Conservation (phyloP, 495 filamentous ascomycete species). For the Penicillium robsamsonii region DNA sequence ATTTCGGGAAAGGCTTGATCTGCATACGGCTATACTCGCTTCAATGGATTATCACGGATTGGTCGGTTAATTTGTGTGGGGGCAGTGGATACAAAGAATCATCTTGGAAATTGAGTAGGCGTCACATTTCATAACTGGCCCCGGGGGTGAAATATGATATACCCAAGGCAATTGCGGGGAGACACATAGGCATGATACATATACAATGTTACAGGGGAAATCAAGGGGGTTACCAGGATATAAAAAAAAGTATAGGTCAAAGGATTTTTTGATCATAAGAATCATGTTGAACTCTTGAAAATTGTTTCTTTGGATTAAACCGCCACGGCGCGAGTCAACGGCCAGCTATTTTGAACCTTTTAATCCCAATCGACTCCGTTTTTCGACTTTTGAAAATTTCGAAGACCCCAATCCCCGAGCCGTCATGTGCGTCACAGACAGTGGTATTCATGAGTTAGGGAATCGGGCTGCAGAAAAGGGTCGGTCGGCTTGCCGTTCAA, state of each 20-base stretch:
- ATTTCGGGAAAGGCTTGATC: not conserved
- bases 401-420: conserved; percentile 31
- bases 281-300: conserved; percentile 44
- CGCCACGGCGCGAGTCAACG: conserved; percentile 49
- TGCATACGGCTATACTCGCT: not conserved
- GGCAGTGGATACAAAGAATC: not conserved
- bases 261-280: conserved; percentile 27
- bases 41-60: not conserved
- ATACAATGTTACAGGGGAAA: too few species aligned
- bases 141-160: not conserved
- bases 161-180: not conserved
- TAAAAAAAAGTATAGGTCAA: conserved; percentile 16
- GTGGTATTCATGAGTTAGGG: conserved; percentile 33
- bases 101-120: not conserved
- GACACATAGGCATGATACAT: not conserved
- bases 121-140: too few species aligned
- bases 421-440: conserved; percentile 42
- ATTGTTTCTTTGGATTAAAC: conserved; percentile 49
- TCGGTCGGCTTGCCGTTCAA: conserved; percentile 46
- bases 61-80: not conserved
- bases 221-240: not conserved
- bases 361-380: conserved; percentile 46
- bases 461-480: conserved; percentile 37
- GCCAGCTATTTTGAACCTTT: conserved; percentile 49
- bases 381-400: conserved; percentile 34